phyloP scores from a whole-genome alignment of 192 early-diverging fungal genomes.

The Entomortierella parvispora region DNA sequence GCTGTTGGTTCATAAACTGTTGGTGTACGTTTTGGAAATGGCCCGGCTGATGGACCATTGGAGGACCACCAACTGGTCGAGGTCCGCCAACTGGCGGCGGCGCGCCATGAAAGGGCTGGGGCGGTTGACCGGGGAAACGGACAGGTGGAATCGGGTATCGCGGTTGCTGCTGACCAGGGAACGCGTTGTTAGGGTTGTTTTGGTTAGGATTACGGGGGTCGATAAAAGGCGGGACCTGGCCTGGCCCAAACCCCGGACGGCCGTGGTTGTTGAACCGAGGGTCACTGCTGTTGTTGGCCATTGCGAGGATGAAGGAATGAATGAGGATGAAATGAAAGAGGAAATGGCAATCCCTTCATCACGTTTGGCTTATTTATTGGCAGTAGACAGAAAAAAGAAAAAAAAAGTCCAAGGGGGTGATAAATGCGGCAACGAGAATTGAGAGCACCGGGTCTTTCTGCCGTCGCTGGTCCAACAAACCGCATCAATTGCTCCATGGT shows the following conservation, averaged over 20 bases:
- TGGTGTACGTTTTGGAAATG: conserved; percentile 26
- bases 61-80: conserved; percentile 5
- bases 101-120: not conserved
- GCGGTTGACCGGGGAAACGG: conserved; percentile 23
- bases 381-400: not conserved
- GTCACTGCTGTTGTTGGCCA: not conserved
- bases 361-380: not conserved
- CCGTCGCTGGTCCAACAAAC: no score
- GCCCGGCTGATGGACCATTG: conserved; percentile 27
- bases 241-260: conserved; percentile 2
- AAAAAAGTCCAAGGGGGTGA: no score
- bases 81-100: not conserved
- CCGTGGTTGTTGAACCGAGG: no score
- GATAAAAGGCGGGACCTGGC: conserved; percentile 25
- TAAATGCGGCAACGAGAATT: no score
- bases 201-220: conserved; percentile 1
- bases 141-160: conserved; percentile 14
- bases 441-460: no score
- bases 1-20: conserved; percentile 8
- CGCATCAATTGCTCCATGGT: no score
- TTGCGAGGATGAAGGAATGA: not conserved
- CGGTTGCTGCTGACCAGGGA: not conserved
- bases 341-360: no score
- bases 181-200: not conserved
- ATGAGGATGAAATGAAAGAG: no score